Base-by-base conservation (phyloP, 257 asterid species). In the Eustoma russellianum region DNA sequence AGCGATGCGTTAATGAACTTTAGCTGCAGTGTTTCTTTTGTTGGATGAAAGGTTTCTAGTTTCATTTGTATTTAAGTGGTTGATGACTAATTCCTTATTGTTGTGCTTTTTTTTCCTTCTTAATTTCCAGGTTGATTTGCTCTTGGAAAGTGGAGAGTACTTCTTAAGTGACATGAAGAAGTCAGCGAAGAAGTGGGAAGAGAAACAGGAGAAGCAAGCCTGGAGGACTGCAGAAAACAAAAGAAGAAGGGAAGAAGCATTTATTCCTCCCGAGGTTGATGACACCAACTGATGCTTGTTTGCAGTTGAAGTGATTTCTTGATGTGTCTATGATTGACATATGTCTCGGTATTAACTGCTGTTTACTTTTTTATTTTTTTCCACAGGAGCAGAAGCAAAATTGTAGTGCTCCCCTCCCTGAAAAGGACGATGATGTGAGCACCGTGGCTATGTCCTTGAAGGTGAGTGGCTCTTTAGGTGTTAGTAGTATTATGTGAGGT, bases 191-290 rank as follows among this genome's bases (percentile, higher is more conserved):
- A 79, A 82, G 69, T 87, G 95, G 96, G 76, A 68, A 65, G 98
- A 87, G 54, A 91, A 80, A 77, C 96, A 81, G 78, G 89, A 82
- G 61, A 84, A 91, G 69, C 98, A 91, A 74, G 87, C 82, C 6
- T 84, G 73, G 35, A 91, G 78, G 79, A 69, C 70, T 18, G 82
- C 85, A 52, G 86, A 80, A 77, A 86, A 76, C 67, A 87, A 75
- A 78, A 82, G 59, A 74, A 87, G 67, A 66, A 80, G 95, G 33
- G 96, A 91, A 12, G 89, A 66, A 62, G 85, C 95, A 53, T 91
- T 75, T 71, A 62, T 86, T 71, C 98, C 94, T 62, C 98, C 95
- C 5, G 82, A 82, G 95, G 98, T 87, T 7, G 8, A 69, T 8
- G 80, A 46, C 54, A 53, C 63, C 53, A 11, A 17, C 12, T 16